Evolutionary conservation across 306 rosid genomes (phyloP).

Genomic region (Arachis stenosperma): DNA sequence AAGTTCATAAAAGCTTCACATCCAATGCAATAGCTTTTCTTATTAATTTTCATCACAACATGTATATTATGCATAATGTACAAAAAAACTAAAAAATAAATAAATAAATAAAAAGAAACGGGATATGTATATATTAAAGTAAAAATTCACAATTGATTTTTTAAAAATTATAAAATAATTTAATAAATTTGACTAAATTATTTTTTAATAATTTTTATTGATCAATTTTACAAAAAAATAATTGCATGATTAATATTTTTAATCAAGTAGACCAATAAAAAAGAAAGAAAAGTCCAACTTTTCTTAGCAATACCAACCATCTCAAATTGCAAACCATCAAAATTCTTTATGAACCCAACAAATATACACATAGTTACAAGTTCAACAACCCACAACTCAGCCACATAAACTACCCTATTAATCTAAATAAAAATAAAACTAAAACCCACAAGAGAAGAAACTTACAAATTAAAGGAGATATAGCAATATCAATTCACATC

Average conservation of each 20-base stretch:
- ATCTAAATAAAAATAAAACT: background rate
- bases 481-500: too few species aligned
- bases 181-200: too few species aligned
- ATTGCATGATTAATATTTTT: background rate
- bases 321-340: constrained; percentile 13
- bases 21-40: background rate
- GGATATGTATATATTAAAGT: background rate
- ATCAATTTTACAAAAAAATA: too few species aligned
- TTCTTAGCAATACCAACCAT: background rate
- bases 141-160: too few species aligned
- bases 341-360: constrained; percentile 17
- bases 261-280: background rate
- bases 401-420: constrained; percentile 22
- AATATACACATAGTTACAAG: constrained; percentile 49
- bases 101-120: background rate
- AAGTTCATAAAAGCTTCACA: background rate
- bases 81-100: too few species aligned
- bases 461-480: background rate
- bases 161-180: too few species aligned
- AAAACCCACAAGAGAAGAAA: background rate
- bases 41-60: background rate
- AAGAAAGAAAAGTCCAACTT: too few species aligned
- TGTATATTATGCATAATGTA: too few species aligned
- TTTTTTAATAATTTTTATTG: too few species aligned
- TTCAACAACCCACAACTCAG: constrained; percentile 38